Percentiles rank a stretch among this genome's conserved stretches.
These are phyloP conservation scores for Porphyrellus sp. DNA, from an alignment of 1,284 basidiomycete species.

Conservation along the genomic window DNA sequence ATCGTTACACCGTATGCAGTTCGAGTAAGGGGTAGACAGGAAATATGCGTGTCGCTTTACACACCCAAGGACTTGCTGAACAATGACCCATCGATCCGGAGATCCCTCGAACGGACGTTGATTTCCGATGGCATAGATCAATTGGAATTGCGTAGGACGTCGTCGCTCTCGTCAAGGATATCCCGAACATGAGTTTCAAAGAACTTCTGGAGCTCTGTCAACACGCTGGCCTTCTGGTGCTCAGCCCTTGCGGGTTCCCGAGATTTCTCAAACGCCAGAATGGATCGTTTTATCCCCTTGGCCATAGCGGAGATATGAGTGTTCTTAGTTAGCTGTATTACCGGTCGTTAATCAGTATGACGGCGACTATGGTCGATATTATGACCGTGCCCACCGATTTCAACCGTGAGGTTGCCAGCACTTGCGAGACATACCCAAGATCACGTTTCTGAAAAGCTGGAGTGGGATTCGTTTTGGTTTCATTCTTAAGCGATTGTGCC, in stretches of 20 bases:
- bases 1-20: background rate
- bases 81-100: background rate
- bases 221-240: too few species aligned
- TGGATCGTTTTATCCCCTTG: background rate
- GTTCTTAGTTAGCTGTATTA: background rate
- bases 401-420: background rate
- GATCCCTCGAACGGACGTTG: background rate
- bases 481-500: background rate
- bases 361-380: too few species aligned
- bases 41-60: background rate
- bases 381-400: background rate
- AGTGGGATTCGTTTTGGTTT: too few species aligned
- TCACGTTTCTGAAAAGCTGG: background rate
- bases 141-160: background rate
- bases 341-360: background rate
- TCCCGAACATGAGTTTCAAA: background rate
- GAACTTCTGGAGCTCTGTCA: background rate
- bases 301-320: background rate
- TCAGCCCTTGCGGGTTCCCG: background rate
- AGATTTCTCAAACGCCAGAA: too few species aligned
- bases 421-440: background rate
- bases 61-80: background rate
- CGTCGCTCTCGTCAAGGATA: constrained; percentile 2
- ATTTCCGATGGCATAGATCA: background rate
- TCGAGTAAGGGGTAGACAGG: background rate